Evolutionary conservation across 2,329 filamentous ascomycete genomes (phyloP).

Genomic region (Zymoseptoria crescenta): DNA sequence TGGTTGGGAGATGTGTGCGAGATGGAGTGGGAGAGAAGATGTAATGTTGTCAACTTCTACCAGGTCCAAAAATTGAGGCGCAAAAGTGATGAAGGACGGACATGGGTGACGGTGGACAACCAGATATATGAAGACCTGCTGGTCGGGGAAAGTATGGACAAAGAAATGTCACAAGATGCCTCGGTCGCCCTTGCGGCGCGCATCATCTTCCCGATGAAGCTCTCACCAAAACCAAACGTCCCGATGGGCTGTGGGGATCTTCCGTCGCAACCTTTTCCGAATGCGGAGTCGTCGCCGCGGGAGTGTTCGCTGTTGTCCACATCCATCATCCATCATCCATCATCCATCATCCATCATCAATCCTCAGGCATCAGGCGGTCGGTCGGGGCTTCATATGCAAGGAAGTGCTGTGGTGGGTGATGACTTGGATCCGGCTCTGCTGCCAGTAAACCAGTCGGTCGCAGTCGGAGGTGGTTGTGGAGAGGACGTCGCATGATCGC

Average conservation of each 20-base stretch:
- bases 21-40: neutral
- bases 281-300: neutral
- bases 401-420: too few species aligned
- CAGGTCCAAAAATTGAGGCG: neutral
- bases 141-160: too few species aligned
- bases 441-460: too few species aligned
- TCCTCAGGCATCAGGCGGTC: too few species aligned
- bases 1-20: constrained; percentile 4
- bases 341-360: neutral
- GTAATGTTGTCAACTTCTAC: neutral
- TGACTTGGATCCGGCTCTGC: too few species aligned
- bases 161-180: neutral
- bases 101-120: neutral
- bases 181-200: neutral
- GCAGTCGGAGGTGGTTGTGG: too few species aligned
- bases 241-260: neutral
- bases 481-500: too few species aligned
- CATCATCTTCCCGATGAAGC: neutral
- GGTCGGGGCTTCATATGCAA: neutral
- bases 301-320: neutral
- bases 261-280: neutral
- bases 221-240: neutral
- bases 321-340: neutral
- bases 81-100: neutral
- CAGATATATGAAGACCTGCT: neutral